These are phyloP conservation scores for grape (Vitis vinifera) DNA, from an alignment of 164 flowering plant species.

Conservation along the genomic window DNA sequence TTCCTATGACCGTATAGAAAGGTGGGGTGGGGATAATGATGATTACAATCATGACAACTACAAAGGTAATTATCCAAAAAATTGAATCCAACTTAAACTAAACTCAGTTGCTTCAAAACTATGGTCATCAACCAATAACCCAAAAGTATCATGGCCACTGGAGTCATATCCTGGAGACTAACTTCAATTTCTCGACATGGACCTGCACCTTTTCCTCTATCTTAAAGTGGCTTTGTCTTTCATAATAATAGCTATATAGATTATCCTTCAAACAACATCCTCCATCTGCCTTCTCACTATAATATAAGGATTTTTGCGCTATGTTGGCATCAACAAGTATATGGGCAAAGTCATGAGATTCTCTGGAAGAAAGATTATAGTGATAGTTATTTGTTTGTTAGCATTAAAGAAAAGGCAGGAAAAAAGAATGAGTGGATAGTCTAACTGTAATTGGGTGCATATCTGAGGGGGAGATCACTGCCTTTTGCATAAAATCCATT, in stretches of 20 bases:
- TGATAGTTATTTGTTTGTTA: conserved; percentile 17
- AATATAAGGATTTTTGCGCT: too few relatives aligned
- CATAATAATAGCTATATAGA: too few relatives aligned
- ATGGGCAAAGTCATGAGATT: conserved; percentile 9
- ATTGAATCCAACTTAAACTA: not conserved
- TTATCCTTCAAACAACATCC: too few relatives aligned
- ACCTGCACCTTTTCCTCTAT: too few relatives aligned
- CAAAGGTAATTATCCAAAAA: too few relatives aligned
- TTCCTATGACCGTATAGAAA: too few relatives aligned
- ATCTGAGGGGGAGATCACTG: conserved; percentile 42
- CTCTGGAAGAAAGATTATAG: conserved; percentile 15
- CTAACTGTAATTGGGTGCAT: conserved; percentile 42
- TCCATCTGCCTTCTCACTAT: too few relatives aligned
- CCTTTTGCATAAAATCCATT: not conserved
- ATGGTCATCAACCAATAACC: too few relatives aligned
- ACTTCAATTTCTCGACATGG: too few relatives aligned
- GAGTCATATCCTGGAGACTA: too few relatives aligned
- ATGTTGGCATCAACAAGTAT: not conserved
- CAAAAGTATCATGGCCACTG: too few relatives aligned
- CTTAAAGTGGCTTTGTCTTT: too few relatives aligned
- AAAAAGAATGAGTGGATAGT: conserved; percentile 23
- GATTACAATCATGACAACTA: not conserved
- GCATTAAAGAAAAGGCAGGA: conserved; percentile 6
- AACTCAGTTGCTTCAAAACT: not conserved
- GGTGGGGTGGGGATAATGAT: not conserved